Evolutionary conservation across 345 rosid genomes (phyloP).

Genomic region (Ailanthus altissimus): DNA sequence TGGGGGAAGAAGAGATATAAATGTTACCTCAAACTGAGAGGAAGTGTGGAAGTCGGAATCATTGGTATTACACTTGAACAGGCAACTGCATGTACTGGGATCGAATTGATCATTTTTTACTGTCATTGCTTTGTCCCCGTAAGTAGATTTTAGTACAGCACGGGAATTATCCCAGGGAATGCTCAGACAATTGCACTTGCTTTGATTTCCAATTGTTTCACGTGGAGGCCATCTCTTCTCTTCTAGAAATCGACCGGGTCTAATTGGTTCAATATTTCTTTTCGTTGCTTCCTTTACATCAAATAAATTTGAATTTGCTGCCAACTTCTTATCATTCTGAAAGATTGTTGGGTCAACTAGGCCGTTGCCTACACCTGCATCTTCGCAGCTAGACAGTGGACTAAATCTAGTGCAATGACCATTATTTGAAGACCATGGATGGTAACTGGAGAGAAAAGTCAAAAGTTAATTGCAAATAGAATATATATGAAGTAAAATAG

Average conservation of each 20-base stretch:
- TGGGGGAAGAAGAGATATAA: neutral
- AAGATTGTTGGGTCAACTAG: neutral
- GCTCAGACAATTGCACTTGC: neutral
- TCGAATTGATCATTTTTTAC: neutral
- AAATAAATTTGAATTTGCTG: constrained; percentile 6
- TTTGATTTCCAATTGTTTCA: constrained; percentile 19
- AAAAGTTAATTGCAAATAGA: neutral
- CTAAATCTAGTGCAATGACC: neutral
- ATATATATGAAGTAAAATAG: neutral
- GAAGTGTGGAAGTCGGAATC: constrained; percentile 3
- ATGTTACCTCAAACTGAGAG: neutral
- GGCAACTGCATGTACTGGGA: neutral
- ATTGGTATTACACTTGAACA: neutral
- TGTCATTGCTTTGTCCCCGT: neutral
- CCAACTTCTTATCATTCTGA: constrained; percentile 20
- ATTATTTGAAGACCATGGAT: constrained; percentile 11
- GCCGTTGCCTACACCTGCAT: neutral
- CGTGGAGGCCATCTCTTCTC: constrained; percentile 41
- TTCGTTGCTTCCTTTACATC: constrained; percentile 9
- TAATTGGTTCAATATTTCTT: constrained; percentile 21
- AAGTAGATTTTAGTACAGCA: neutral
- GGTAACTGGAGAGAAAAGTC: neutral
- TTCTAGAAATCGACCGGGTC: constrained; percentile 35
- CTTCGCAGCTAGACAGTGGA: constrained; percentile 8
- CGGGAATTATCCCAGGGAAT: constrained; percentile 14